A percentile compares a stretch with the other conserved stretches of the same genome.
phyloP scores from a whole-genome alignment of 2,329 filamentous ascomycete genomes.

The Coniochaeta hoffmannii region DNA sequence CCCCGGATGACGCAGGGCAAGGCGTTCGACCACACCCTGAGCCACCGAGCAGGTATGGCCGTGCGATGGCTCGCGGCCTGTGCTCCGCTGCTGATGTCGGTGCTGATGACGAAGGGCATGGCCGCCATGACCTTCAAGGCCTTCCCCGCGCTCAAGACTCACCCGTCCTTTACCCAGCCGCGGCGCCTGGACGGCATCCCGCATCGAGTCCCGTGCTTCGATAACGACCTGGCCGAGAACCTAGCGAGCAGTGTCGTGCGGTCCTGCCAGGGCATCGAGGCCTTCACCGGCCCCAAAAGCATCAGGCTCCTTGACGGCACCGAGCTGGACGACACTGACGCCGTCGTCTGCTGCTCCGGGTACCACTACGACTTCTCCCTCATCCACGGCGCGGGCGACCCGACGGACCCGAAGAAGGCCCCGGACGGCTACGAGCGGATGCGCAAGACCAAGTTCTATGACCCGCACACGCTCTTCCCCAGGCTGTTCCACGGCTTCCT shows the following conservation, averaged over 20 bases:
- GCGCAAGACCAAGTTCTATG: constrained; percentile 8
- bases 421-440: not conserved
- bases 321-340: constrained; percentile 23
- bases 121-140: not conserved
- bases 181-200: not conserved
- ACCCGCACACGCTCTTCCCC: constrained; percentile 16
- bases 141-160: not conserved
- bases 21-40: constrained; percentile 7
- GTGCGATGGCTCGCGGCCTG: not conserved
- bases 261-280: constrained; percentile 18
- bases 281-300: constrained; percentile 20
- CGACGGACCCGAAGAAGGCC: constrained; percentile 22
- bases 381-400: constrained; percentile 17
- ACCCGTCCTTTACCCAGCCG: not conserved
- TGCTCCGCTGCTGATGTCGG: not conserved
- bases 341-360: constrained; percentile 24
- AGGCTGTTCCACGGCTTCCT: constrained; percentile 22
- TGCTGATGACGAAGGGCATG: not conserved
- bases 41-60: not conserved
- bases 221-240: constrained; percentile 18
- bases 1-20: constrained; percentile 6
- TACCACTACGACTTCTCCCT: constrained; percentile 22
- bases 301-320: constrained; percentile 21
- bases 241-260: constrained; percentile 19
- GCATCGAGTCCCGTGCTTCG: not conserved